A percentile compares a stretch with the other conserved stretches of the same genome.
These are phyloP conservation scores for Mycosphaerelloides madeirae DNA, from an alignment of 2,329 filamentous ascomycete genomes.

Conservation along the genomic window DNA sequence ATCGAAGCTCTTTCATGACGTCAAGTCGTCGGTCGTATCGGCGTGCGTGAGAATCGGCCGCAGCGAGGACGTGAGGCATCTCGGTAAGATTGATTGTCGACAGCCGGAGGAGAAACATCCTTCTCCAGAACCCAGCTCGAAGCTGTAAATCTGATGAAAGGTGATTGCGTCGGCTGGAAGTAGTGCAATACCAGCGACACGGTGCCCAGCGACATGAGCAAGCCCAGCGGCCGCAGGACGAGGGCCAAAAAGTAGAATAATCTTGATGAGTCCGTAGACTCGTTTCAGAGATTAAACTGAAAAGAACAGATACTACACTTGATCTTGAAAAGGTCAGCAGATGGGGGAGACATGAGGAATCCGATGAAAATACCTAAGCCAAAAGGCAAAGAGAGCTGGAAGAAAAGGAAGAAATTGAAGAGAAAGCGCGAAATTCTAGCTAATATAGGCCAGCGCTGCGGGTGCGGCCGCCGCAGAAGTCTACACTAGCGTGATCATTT, in stretches of 20 bases:
- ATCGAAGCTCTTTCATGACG: too few relatives aligned
- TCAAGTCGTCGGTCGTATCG: too few relatives aligned
- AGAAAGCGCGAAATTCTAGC: too few relatives aligned
- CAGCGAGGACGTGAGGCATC: too few relatives aligned
- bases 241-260: slow-evolving; percentile 19
- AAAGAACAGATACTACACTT: slow-evolving; percentile 16
- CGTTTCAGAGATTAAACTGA: slow-evolving; percentile 21
- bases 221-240: slow-evolving; percentile 11
- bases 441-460: too few relatives aligned
- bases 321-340: not conserved
- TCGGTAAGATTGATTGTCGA: too few relatives aligned
- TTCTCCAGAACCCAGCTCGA: slow-evolving; percentile 7
- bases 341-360: not conserved
- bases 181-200: slow-evolving; percentile 13
- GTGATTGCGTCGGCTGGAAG: slow-evolving; percentile 10
- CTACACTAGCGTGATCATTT: too few relatives aligned
- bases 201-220: slow-evolving; percentile 11
- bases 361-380: slow-evolving; percentile 6
- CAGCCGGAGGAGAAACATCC: not conserved
- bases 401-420: too few relatives aligned
- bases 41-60: too few relatives aligned
- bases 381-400: slow-evolving; percentile 3
- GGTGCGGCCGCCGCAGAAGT: too few relatives aligned
- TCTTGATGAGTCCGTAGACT: slow-evolving; percentile 15
- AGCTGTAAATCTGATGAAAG: slow-evolving; percentile 10